phyloP scores from a whole-genome alignment of 1,139 yeast species.

The Groenewaldozyma sp. region DNA sequence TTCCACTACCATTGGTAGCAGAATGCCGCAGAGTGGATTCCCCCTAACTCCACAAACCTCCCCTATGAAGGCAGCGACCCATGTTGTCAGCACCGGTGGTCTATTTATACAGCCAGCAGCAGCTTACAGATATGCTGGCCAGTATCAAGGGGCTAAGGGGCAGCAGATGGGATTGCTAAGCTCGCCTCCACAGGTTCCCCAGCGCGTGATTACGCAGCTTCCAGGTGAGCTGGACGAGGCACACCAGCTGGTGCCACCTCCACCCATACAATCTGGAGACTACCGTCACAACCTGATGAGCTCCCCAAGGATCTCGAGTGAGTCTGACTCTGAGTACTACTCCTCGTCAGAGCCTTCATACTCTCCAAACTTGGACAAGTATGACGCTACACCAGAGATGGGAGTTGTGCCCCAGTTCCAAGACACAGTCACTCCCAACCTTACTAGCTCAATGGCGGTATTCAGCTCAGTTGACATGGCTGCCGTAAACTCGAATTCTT shows the following conservation, averaged over 20 bases:
- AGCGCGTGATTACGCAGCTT: not conserved
- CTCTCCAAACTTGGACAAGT: conserved; percentile 16
- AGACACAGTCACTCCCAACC: conserved; percentile 16
- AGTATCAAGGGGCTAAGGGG: not conserved
- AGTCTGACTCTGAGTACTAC: conserved; percentile 16
- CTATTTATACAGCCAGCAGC: conserved; percentile 5
- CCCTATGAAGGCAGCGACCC: conserved; percentile 11
- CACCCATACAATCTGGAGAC: conserved; percentile 1
- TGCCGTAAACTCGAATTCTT: conserved; percentile 14
- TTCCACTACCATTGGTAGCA: conserved; percentile 10
- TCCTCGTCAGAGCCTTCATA: conserved; percentile 19
- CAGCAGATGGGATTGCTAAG: not conserved
- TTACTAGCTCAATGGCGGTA: conserved; percentile 13
- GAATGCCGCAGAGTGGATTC: conserved; percentile 4
- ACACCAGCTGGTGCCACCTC: not conserved
- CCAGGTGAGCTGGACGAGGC: not conserved
- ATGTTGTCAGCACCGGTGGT: not conserved
- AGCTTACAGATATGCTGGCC: not conserved
- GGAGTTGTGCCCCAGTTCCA: conserved; percentile 16
- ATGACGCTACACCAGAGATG: conserved; percentile 19
- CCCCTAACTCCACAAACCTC: conserved; percentile 15
- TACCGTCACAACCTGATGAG: not conserved
- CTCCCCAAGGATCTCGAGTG: conserved; percentile 7
- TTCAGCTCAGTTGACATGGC: conserved; percentile 20
- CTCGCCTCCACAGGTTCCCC: not conserved